A percentile compares a stretch with the other conserved stretches of the same genome.
Evolutionary conservation across 345 rosid genomes (phyloP).

Genomic region (Sonneratia caseolaris): DNA sequence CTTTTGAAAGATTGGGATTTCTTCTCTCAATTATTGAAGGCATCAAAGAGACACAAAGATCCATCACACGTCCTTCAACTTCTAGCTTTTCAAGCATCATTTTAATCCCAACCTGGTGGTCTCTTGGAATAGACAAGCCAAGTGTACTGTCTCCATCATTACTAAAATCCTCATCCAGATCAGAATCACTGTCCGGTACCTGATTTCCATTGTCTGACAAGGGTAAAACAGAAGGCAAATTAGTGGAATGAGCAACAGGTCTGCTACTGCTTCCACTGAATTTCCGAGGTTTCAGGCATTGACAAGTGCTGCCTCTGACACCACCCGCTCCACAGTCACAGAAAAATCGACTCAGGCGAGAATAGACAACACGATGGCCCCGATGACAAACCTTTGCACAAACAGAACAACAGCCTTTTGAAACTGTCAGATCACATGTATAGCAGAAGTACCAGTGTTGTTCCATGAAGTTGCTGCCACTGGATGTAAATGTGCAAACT

Average conservation of each 20-base stretch:
- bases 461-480: conserved; percentile 99
- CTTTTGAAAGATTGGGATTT: conserved; percentile 56
- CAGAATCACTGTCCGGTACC: conserved; percentile 85
- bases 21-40: conserved; percentile 71
- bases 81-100: conserved; percentile 68
- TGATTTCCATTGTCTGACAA: conserved; percentile 72
- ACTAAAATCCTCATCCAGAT: conserved; percentile 65
- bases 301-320: conserved; percentile 93
- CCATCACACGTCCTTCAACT: conserved; percentile 62
- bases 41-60: conserved; percentile 63
- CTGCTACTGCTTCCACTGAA: conserved; percentile 51
- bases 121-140: conserved; percentile 59
- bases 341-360: conserved; percentile 91
- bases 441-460: conserved; percentile 99
- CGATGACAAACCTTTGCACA: conserved; percentile 99
- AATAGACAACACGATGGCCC: conserved; percentile 98
- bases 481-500: conserved; percentile 95
- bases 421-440: conserved; percentile 94
- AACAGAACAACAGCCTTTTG: conserved; percentile 97
- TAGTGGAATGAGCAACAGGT: conserved; percentile 43
- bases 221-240: conserved; percentile 65
- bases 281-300: conserved; percentile 94
- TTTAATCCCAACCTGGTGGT: conserved; percentile 54
- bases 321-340: conserved; percentile 99
- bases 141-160: conserved; percentile 42